Percentiles rank a stretch among this genome's conserved stretches.
Evolutionary conservation across 768 basidiomycete species (phyloP).

Genomic region (Kwoniella europaea): DNA sequence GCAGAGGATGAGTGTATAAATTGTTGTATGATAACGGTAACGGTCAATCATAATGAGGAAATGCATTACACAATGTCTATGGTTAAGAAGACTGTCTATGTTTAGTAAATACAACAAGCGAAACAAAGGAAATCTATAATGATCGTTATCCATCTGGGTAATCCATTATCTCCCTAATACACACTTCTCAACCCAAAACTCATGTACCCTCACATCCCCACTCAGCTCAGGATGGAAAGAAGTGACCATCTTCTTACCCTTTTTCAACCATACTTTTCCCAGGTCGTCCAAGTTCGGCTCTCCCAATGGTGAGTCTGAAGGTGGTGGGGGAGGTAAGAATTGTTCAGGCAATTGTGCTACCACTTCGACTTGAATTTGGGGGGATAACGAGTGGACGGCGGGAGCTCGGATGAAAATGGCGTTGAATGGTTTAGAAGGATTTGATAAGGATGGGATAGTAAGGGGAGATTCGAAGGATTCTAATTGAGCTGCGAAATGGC

Average conservation of each 20-base stretch:
- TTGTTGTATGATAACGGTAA: not conserved
- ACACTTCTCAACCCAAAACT: constrained; percentile 82
- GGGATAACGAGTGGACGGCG: constrained; percentile 55
- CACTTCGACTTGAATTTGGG: constrained; percentile 59
- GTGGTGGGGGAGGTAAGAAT: constrained; percentile 61
- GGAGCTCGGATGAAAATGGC: constrained; percentile 96
- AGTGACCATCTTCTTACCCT: constrained; percentile 82
- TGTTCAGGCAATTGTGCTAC: constrained; percentile 71
- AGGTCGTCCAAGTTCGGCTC: constrained; percentile 60
- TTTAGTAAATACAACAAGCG: not conserved
- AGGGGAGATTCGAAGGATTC: constrained; percentile 89
- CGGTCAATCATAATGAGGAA: not conserved
- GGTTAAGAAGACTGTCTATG: not conserved
- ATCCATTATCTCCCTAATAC: constrained; percentile 59
- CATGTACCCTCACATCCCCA: constrained; percentile 82
- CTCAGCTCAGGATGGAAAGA: constrained; percentile 96
- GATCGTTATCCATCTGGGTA: not conserved
- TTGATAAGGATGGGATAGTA: constrained; percentile 67
- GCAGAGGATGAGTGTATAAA: not conserved
- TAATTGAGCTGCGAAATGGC: constrained; percentile 62
- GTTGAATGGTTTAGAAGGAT: constrained; percentile 69
- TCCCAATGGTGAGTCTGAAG: constrained; percentile 55
- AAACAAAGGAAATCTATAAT: not conserved
- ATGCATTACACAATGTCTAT: not conserved
- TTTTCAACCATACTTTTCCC: constrained; percentile 81